Conservation (phyloP, 1,284 basidiomycete species). For the Earliella scabrosa region DNA sequence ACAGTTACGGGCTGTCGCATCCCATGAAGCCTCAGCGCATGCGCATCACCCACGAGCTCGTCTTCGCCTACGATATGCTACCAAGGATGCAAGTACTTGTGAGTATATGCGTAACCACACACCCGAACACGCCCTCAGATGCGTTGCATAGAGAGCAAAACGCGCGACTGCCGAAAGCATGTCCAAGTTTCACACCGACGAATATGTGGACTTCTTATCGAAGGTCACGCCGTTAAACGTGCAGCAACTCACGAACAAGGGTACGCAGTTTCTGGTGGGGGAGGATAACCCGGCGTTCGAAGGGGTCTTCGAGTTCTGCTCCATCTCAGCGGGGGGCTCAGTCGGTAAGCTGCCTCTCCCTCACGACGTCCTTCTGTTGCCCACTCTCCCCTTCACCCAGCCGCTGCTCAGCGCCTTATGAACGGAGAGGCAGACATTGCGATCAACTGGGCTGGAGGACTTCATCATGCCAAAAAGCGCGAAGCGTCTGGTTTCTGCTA, state of each 20-base stretch:
- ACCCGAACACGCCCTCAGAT: background rate
- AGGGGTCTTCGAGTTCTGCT: slow-evolving; percentile 96
- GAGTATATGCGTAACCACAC: slow-evolving; percentile 31
- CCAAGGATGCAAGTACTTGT: slow-evolving; percentile 92
- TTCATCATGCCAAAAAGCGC: slow-evolving; percentile 98
- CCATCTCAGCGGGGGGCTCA: slow-evolving; percentile 95
- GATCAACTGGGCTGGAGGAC: slow-evolving; percentile 97
- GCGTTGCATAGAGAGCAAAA: slow-evolving; percentile 65
- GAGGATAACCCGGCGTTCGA: slow-evolving; percentile 98
- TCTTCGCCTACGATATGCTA: slow-evolving; percentile 89
- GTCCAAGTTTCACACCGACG: slow-evolving; percentile 96
- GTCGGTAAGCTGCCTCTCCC: slow-evolving; percentile 54
- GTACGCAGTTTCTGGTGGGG: slow-evolving; percentile 83
- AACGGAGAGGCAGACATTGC: slow-evolving; percentile 89
- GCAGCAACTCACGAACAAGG: slow-evolving; percentile 83
- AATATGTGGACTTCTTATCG: slow-evolving; percentile 92
- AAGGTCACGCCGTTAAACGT: slow-evolving; percentile 90
- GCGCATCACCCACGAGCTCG: slow-evolving; percentile 90
- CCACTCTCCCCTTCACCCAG: slow-evolving; percentile 39
- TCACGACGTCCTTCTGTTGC: background rate
- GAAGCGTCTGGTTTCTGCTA: slow-evolving; percentile 98
- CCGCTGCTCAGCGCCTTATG: slow-evolving; percentile 83
- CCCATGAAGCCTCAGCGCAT: slow-evolving; percentile 97
- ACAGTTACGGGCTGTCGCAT: slow-evolving; percentile 89
- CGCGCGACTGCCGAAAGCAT: slow-evolving; percentile 84